Percentiles rank a stretch among this genome's conserved stretches.
phyloP scores from a whole-genome alignment of 1,139 yeast genomes.

The Yamadazyma pseudoaaseri region DNA sequence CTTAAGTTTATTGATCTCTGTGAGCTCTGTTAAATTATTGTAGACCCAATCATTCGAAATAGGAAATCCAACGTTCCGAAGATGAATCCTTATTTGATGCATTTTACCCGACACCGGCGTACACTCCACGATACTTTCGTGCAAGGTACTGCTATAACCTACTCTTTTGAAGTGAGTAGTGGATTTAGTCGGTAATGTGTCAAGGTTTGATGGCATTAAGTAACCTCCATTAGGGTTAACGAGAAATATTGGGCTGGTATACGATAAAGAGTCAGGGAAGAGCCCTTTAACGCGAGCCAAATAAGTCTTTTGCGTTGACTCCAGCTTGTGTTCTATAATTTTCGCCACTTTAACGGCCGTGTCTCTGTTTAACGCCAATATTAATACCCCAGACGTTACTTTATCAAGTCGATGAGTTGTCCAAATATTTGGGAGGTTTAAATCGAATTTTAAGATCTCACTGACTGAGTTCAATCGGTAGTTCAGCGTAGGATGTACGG shows the following conservation, averaged over 20 bases:
- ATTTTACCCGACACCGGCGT: conserved; percentile 72
- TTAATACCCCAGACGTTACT: conserved; percentile 70
- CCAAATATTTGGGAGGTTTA: conserved; percentile 32
- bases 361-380: conserved; percentile 51
- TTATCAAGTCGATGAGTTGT: conserved; percentile 74
- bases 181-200: conserved; percentile 27
- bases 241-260: conserved; percentile 36
- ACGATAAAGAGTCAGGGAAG: conserved; percentile 41
- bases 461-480: conserved; percentile 61
- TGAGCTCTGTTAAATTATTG: conserved; percentile 17
- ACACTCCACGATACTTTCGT: conserved; percentile 62
- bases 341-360: conserved; percentile 45
- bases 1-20: conserved; percentile 18
- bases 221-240: conserved; percentile 37
- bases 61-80: conserved; percentile 64
- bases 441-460: conserved; percentile 51
- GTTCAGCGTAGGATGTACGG: conserved; percentile 77
- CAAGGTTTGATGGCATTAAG: conserved; percentile 30
- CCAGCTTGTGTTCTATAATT: conserved; percentile 31
- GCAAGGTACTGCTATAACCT: conserved; percentile 19
- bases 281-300: conserved; percentile 62
- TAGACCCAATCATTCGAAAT: conserved; percentile 69
- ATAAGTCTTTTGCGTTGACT: conserved; percentile 46
- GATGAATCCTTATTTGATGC: conserved; percentile 77
- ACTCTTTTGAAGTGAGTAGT: conserved; percentile 32